phyloP scores from a whole-genome alignment of 1,139 yeast genomes.

The Arxiozyma telluris region DNA sequence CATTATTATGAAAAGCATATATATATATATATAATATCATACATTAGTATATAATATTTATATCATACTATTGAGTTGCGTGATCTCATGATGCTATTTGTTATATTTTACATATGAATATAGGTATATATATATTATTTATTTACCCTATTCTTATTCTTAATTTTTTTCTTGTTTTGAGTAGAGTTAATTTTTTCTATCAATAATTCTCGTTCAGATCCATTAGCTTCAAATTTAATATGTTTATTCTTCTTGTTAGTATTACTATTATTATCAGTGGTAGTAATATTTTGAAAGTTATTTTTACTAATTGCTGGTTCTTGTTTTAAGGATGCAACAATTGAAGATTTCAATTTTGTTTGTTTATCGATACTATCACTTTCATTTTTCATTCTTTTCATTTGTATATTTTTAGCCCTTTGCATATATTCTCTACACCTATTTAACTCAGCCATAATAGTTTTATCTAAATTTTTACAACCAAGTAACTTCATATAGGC shows the following conservation, averaged over 20 bases:
- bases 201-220: slow-evolving; percentile 9
- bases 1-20: not conserved
- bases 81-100: no score
- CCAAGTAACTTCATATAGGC: slow-evolving; percentile 24
- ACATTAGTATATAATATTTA: not conserved
- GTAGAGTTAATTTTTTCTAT: not conserved
- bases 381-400: not conserved
- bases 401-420: slow-evolving; percentile 37
- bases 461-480: slow-evolving; percentile 31
- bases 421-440: slow-evolving; percentile 65
- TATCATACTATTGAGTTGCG: not conserved
- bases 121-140: not conserved
- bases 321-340: slow-evolving; percentile 4
- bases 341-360: slow-evolving; percentile 2
- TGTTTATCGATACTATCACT: slow-evolving; percentile 21
- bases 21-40: not conserved
- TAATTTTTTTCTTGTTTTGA: not conserved
- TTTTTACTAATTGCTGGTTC: slow-evolving; percentile 42
- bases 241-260: slow-evolving; percentile 50
- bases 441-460: slow-evolving; percentile 56
- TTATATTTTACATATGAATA: not conserved
- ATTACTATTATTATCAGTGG: slow-evolving; percentile 42
- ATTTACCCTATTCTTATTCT: not conserved
- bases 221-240: slow-evolving; percentile 41
- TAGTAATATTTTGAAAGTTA: slow-evolving; percentile 45